These are phyloP conservation scores for Colletotrichum paranaense DNA, from an alignment of 2,329 filamentous ascomycete genomes.

Conservation along the genomic window DNA sequence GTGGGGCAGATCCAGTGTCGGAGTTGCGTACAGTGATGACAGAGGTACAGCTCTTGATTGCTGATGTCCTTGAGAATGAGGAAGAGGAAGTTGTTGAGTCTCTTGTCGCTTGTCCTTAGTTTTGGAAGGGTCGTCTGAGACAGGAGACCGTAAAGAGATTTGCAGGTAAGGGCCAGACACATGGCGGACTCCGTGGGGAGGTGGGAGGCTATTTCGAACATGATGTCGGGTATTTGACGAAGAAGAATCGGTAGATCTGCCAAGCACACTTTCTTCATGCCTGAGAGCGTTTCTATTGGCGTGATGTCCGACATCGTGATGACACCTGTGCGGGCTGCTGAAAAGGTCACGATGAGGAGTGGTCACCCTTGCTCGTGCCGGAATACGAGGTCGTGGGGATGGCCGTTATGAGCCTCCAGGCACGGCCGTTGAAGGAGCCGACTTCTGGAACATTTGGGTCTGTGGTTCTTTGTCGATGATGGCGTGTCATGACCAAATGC, in stretches of 20 bases:
- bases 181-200: slow-evolving; percentile 26
- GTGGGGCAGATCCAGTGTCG: slow-evolving; percentile 3
- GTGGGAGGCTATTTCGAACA: slow-evolving; percentile 28
- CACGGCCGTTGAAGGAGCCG: neutral
- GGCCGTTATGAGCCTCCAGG: neutral
- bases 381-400: neutral
- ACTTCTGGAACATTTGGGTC: neutral
- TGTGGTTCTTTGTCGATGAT: neutral
- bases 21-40: slow-evolving; percentile 15
- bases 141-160: slow-evolving; percentile 21
- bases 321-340: neutral
- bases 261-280: neutral
- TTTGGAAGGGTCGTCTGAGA: neutral
- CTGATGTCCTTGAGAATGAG: slow-evolving; percentile 17
- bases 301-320: neutral
- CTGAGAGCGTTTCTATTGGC: neutral
- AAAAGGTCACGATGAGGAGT: neutral
- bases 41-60: neutral
- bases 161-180: slow-evolving; percentile 26
- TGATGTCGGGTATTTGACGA: slow-evolving; percentile 22
- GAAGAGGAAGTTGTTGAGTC: slow-evolving; percentile 11
- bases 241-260: neutral
- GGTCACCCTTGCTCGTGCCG: too few species aligned
- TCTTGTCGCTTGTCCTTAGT: neutral
- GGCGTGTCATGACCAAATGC: neutral